Evolutionary conservation across 2,329 filamentous ascomycete species (phyloP).

Genomic region (Periconia digitata): DNA sequence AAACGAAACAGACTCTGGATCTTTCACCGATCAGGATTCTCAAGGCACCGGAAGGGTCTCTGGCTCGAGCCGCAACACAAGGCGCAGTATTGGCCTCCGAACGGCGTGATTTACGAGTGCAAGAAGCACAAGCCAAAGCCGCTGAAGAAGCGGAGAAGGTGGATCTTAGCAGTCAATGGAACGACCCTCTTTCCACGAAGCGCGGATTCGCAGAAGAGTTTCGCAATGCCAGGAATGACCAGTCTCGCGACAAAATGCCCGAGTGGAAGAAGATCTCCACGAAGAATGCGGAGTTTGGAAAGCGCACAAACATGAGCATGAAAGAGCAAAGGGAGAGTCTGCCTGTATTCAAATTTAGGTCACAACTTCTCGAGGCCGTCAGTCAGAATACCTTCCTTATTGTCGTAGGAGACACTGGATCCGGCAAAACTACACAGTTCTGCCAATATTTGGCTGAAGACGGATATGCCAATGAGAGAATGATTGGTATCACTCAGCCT

Average conservation of each 20-base stretch:
- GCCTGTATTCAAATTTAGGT: slow-evolving; percentile 86
- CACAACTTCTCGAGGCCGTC: slow-evolving; percentile 84
- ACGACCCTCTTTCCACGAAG: slow-evolving; percentile 93
- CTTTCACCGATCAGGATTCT: slow-evolving; percentile 94
- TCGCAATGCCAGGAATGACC: slow-evolving; percentile 63
- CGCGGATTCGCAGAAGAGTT: slow-evolving; percentile 88
- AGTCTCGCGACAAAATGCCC: slow-evolving; percentile 69
- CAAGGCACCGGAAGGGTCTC: slow-evolving; percentile 96
- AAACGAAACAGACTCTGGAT: slow-evolving; percentile 95
- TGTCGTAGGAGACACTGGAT: slow-evolving; percentile 95
- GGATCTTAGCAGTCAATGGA: slow-evolving; percentile 88
- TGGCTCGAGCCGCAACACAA: slow-evolving; percentile 95
- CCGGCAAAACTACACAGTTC: slow-evolving; percentile 94
- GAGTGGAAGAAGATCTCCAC: slow-evolving; percentile 90
- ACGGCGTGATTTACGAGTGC: slow-evolving; percentile 81
- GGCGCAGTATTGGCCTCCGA: slow-evolving; percentile 88
- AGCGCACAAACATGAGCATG: slow-evolving; percentile 86
- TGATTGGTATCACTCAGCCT: slow-evolving; percentile 95
- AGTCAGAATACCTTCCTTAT: slow-evolving; percentile 87
- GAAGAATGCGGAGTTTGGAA: slow-evolving; percentile 77
- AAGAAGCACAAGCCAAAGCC: slow-evolving; percentile 78
- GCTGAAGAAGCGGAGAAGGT: slow-evolving; percentile 76
- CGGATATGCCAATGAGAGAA: slow-evolving; percentile 81
- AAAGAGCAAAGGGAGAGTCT: slow-evolving; percentile 90
- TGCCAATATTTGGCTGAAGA: slow-evolving; percentile 94